A percentile compares a stretch with the other conserved stretches of the same genome.
These are phyloP conservation scores for Fusarium anthophilum DNA, from an alignment of 2,329 filamentous ascomycete species.

Conservation along the genomic window DNA sequence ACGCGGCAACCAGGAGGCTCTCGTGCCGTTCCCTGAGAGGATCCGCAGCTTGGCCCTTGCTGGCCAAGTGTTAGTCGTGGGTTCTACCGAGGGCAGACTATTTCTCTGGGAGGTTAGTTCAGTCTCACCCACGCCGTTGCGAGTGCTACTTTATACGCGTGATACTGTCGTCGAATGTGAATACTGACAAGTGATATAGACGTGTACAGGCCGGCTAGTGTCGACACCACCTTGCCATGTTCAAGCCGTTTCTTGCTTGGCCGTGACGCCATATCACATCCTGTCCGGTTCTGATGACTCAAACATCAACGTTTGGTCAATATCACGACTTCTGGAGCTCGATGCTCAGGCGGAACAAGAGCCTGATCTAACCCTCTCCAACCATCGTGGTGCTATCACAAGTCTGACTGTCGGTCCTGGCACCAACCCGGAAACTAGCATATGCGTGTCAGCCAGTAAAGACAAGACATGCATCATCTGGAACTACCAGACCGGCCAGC, in stretches of 20 bases:
- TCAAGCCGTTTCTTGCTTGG: conserved; percentile 80
- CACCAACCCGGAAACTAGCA: conserved; percentile 73
- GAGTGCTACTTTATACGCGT: conserved; percentile 13
- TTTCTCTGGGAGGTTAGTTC: conserved; percentile 88
- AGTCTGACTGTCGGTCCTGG: conserved; percentile 71
- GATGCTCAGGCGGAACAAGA: conserved; percentile 66
- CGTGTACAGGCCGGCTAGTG: conserved; percentile 78
- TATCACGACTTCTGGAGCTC: conserved; percentile 75
- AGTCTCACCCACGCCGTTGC: conserved; percentile 16
- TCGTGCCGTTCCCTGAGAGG: conserved; percentile 86
- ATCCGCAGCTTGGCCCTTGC: conserved; percentile 81
- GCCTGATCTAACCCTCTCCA: conserved; percentile 80
- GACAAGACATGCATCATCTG: conserved; percentile 93
- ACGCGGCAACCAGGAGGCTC: conserved; percentile 86
- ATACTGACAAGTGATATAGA: conserved; percentile 56
- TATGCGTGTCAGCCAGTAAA: conserved; percentile 83
- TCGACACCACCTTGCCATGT: conserved; percentile 82
- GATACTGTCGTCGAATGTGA: conserved; percentile 19
- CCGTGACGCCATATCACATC: conserved; percentile 75
- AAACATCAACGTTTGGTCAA: conserved; percentile 91
- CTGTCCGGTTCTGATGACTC: conserved; percentile 86
- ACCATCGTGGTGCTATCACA: conserved; percentile 79
- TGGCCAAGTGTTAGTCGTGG: conserved; percentile 78
- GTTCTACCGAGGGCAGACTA: conserved; percentile 85
- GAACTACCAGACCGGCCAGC: conserved; percentile 84